These are phyloP conservation scores for Irpex lacteus DNA, from an alignment of 1,284 basidiomycete genomes.

Conservation along the genomic window DNA sequence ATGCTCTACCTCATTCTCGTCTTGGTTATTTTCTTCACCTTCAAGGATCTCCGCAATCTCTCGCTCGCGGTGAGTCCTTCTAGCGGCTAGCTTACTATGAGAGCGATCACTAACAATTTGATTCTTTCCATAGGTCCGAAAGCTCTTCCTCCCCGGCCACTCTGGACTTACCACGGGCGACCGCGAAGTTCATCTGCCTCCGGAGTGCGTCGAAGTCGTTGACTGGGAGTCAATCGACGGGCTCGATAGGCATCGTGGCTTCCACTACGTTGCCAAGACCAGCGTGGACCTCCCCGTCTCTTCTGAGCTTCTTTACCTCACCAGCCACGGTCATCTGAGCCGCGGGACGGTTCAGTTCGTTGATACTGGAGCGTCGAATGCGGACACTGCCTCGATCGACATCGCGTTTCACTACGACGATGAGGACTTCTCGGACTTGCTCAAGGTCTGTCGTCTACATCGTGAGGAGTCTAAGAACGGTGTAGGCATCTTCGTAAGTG, in stretches of 20 bases:
- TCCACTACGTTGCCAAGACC: conserved; percentile 13
- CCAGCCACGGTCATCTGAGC: conserved; percentile 21
- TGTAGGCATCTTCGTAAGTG: conserved; percentile 30
- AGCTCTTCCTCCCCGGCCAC: not conserved
- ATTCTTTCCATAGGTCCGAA: not conserved
- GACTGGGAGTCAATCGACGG: not conserved
- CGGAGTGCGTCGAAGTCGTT: not conserved
- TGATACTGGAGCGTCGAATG: not conserved
- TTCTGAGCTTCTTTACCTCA: conserved; percentile 26
- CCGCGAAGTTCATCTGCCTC: not conserved
- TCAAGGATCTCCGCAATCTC: not conserved
- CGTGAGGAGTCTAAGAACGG: conserved; percentile 22
- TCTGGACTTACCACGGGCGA: not conserved
- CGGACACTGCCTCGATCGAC: conserved; percentile 20
- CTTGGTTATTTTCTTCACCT: not conserved
- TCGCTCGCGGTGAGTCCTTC: not conserved
- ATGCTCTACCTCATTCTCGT: not conserved
- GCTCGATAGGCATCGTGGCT: not conserved
- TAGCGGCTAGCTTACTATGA: not conserved
- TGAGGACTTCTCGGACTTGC: conserved; percentile 16
- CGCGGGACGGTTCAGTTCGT: conserved; percentile 20
- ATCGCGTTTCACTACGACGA: conserved; percentile 19
- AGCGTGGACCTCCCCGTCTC: conserved; percentile 22
- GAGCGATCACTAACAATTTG: not conserved
- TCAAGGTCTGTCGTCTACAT: conserved; percentile 21